phyloP scores from a whole-genome alignment of 192 early-diverging fungal species.

The Gryganskiella cystojenkinii region DNA sequence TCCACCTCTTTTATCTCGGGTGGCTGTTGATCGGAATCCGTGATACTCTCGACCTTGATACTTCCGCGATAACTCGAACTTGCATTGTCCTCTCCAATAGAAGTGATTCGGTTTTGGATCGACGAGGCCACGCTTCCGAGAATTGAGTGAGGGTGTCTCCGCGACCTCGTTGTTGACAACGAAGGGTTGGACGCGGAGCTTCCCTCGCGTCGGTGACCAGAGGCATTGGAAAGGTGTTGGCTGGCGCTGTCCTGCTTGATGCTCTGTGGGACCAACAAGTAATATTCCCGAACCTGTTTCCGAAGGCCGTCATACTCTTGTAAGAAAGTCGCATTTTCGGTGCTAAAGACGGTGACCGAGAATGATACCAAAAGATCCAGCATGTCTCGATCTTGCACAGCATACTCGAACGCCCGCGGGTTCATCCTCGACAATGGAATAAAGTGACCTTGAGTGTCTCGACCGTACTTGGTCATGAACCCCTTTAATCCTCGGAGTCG shows the following conservation, averaged over 20 bases:
- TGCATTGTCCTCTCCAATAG: not conserved
- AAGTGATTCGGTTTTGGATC: constrained; percentile 12
- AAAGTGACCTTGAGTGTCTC: constrained; percentile 28
- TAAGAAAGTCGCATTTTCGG: constrained; percentile 44
- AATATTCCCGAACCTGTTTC: constrained; percentile 44
- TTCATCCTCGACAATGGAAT: constrained; percentile 37
- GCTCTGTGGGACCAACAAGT: constrained; percentile 4
- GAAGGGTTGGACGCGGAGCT: not conserved
- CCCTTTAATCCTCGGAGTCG: constrained; percentile 37
- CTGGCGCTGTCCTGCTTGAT: not conserved
- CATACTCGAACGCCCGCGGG: constrained; percentile 49
- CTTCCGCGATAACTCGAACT: not conserved
- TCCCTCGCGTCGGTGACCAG: not conserved
- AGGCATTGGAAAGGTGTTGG: not conserved
- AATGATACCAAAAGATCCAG: constrained; percentile 28
- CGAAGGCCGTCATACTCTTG: constrained; percentile 47
- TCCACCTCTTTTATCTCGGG: not conserved
- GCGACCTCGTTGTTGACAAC: not conserved
- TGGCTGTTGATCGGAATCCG: not conserved
- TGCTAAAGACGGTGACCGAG: constrained; percentile 44
- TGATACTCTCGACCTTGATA: not conserved
- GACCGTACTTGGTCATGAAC: constrained; percentile 43
- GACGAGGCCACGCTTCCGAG: constrained; percentile 23
- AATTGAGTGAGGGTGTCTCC: constrained; percentile 2
- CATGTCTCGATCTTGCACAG: constrained; percentile 39